phyloP scores from a whole-genome alignment of 2,329 filamentous ascomycete genomes.

The Bertia moriformis region DNA sequence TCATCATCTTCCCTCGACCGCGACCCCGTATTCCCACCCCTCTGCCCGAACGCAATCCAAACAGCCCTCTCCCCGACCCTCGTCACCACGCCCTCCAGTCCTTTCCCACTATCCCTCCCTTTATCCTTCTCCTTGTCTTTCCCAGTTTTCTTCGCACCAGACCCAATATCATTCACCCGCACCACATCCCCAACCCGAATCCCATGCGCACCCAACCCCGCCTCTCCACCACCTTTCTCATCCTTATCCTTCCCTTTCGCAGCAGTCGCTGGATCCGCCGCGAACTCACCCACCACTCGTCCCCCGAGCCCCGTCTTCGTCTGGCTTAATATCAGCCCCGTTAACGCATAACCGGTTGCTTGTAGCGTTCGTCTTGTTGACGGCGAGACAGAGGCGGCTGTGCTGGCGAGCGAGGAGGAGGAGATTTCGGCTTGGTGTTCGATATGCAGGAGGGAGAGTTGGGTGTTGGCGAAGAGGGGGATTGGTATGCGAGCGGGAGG shows the following conservation, averaged over 20 bases:
- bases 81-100: constrained; percentile 55
- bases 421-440: constrained; percentile 1
- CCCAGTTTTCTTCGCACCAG: neutral
- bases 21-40: constrained; percentile 31
- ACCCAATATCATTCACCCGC: neutral
- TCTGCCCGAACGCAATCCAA: constrained; percentile 56
- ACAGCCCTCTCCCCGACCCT: constrained; percentile 43
- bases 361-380: constrained; percentile 1
- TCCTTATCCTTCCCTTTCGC: neutral
- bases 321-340: neutral
- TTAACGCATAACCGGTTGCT: constrained; percentile 1
- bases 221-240: neutral
- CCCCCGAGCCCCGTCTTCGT: neutral
- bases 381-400: neutral
- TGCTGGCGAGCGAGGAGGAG: constrained; percentile 1
- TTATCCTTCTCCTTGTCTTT: constrained; percentile 39
- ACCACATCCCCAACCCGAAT: constrained; percentile 1
- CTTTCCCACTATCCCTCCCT: constrained; percentile 56
- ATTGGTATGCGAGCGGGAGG: neutral
- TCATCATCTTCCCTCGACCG: constrained; percentile 22
- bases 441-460: neutral
- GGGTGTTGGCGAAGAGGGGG: neutral
- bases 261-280: neutral
- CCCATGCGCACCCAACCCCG: neutral
- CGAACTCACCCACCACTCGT: neutral